Percentiles rank a stretch among this genome's conserved stretches.
Evolutionary conservation across 352 stramenopile species (phyloP).

Genomic region (Pythium grandisporangium): DNA sequence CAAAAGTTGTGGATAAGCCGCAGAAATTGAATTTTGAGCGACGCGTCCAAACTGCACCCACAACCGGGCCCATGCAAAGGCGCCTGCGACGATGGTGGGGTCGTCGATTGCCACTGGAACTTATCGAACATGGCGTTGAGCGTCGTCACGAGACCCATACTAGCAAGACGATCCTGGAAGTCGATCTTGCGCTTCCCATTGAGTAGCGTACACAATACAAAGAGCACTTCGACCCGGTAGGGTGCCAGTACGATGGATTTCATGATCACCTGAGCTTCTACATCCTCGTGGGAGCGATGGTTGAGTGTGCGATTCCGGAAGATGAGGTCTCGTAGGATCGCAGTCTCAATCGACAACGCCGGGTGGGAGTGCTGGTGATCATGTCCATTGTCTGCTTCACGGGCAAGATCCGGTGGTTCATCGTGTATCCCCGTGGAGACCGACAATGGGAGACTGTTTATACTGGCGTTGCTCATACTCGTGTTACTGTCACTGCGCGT

Average conservation of each 20-base stretch:
- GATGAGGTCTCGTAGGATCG: conserved; percentile 65
- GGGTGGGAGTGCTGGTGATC: conserved; percentile 20
- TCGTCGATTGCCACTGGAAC: conserved; percentile 77
- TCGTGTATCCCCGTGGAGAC: too few species aligned
- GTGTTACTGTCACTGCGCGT: too few species aligned
- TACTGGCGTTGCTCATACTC: too few species aligned
- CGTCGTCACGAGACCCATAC: conserved; percentile 86
- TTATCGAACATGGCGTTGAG: conserved; percentile 93
- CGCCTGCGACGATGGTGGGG: conserved; percentile 29
- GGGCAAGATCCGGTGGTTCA: too few species aligned
- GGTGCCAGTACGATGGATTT: conserved; percentile 89
- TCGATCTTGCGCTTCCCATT: conserved; percentile 92
- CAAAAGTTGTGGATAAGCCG: conserved; percentile 96
- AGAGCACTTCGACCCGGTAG: conserved; percentile 95
- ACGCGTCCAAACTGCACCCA: conserved; percentile 93
- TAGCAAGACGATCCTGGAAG: conserved; percentile 82
- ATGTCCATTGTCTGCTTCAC: neutral
- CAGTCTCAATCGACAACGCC: conserved; percentile 51
- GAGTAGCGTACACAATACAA: conserved; percentile 94
- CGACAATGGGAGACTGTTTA: too few species aligned
- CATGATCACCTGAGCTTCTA: conserved; percentile 82
- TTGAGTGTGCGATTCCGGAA: conserved; percentile 49
- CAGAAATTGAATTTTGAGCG: conserved; percentile 94
- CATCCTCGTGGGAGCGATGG: conserved; percentile 48
- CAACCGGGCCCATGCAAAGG: conserved; percentile 79